Evolutionary conservation across 2,329 filamentous ascomycete genomes (phyloP).

Genomic region (Penicillium sp.): DNA sequence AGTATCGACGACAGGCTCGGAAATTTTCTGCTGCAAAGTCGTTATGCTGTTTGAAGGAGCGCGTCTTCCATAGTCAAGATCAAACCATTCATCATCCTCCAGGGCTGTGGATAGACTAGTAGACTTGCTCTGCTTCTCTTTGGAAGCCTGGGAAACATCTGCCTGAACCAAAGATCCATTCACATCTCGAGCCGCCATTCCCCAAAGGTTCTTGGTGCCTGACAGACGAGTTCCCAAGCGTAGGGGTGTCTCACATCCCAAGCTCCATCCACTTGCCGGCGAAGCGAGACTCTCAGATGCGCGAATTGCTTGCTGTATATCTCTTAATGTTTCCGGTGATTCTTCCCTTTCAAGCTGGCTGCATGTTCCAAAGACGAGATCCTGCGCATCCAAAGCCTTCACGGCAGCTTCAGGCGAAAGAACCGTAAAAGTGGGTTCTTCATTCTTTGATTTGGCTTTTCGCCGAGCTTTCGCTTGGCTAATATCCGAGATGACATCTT

Average conservation of each 20-base stretch:
- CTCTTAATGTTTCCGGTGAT: constrained; percentile 58
- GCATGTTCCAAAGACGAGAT: constrained; percentile 82
- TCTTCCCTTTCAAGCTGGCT: constrained; percentile 76
- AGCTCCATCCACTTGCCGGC: not conserved
- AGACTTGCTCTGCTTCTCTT: constrained; percentile 2
- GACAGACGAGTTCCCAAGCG: constrained; percentile 26
- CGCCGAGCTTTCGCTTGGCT: constrained; percentile 20
- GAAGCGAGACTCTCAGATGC: constrained; percentile 29
- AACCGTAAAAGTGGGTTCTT: constrained; percentile 55
- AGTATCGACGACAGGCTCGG: not conserved
- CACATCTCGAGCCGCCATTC: constrained; percentile 64
- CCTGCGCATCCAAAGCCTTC: constrained; percentile 65
- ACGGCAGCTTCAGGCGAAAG: constrained; percentile 69
- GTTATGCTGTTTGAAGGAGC: constrained; percentile 3
- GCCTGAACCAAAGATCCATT: constrained; percentile 64
- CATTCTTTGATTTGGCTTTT: constrained; percentile 24
- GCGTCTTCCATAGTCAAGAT: constrained; percentile 14
- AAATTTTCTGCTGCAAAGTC: not conserved
- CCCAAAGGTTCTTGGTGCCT: constrained; percentile 61
- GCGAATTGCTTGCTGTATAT: constrained; percentile 31
- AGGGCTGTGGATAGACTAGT: not conserved
- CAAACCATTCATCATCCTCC: constrained; percentile 17
- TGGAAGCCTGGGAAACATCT: constrained; percentile 5
- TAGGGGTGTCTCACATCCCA: not conserved
- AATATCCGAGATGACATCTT: constrained; percentile 7